These are phyloP conservation scores for Marasmius oreades DNA, from an alignment of 1,284 basidiomycete species.

Conservation along the genomic window DNA sequence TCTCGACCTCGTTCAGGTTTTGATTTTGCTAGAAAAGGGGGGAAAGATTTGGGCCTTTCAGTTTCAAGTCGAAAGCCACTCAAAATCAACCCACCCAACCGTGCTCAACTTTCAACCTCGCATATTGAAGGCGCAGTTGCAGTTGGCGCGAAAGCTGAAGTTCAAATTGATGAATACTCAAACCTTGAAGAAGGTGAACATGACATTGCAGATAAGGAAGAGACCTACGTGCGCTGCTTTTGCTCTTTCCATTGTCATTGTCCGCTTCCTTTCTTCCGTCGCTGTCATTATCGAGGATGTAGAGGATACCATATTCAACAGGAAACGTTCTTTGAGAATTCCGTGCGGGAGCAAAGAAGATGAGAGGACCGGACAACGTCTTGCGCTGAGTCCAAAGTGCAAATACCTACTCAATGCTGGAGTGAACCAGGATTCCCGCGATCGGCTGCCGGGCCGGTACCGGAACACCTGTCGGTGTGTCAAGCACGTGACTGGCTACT, in stretches of 20 bases:
- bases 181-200: neutral
- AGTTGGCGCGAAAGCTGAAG: slow-evolving; percentile 65
- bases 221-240: slow-evolving; percentile 59
- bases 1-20: slow-evolving; percentile 59
- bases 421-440: no score
- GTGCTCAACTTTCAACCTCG: slow-evolving; percentile 73
- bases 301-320: neutral
- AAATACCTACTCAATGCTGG: no score
- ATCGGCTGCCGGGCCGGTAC: no score
- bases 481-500: neutral
- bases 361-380: no score
- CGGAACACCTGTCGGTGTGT: no score
- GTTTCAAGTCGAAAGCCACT: neutral
- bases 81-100: slow-evolving; percentile 59
- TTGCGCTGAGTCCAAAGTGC: no score
- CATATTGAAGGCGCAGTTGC: slow-evolving; percentile 74
- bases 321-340: no score
- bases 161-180: neutral
- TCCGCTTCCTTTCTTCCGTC: slow-evolving; percentile 39
- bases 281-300: slow-evolving; percentile 7
- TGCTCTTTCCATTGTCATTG: slow-evolving; percentile 52
- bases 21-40: slow-evolving; percentile 44
- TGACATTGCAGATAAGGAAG: neutral
- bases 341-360: no score
- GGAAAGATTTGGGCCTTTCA: neutral